These are phyloP conservation scores for Malassezia japonica DNA, from an alignment of 1,284 basidiomycete species.

Conservation along the genomic window DNA sequence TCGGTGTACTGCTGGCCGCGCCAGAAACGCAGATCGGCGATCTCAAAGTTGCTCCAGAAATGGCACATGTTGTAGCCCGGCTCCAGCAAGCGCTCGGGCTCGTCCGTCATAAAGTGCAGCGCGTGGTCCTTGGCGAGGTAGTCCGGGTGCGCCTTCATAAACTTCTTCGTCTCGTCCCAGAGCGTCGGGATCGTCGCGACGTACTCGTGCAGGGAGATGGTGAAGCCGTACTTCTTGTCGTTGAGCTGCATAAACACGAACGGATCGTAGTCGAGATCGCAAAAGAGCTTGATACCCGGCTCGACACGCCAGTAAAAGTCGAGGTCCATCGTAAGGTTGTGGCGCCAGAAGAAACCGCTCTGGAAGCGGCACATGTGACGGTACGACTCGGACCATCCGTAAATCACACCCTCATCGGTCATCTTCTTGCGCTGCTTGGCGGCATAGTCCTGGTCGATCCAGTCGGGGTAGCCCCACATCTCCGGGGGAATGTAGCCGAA, in stretches of 20 bases:
- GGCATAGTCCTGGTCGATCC: constrained; percentile 57
- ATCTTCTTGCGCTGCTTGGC: constrained; percentile 58
- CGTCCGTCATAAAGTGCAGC: constrained; percentile 65
- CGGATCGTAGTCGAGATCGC: constrained; percentile 69
- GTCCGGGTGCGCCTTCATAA: constrained; percentile 60
- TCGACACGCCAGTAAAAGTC: constrained; percentile 87
- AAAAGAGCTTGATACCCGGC: constrained; percentile 67
- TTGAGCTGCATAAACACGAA: constrained; percentile 76
- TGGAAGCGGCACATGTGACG: constrained; percentile 71
- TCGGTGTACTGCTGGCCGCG: constrained; percentile 63
- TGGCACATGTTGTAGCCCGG: constrained; percentile 61
- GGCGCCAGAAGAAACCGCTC: constrained; percentile 61
- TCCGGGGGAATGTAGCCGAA: constrained; percentile 74
- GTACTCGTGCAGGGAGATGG: constrained; percentile 68
- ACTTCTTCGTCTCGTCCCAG: constrained; percentile 63
- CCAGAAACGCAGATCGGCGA: constrained; percentile 66
- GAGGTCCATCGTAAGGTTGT: constrained; percentile 57
- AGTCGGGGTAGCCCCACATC: constrained; percentile 74
- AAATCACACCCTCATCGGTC: constrained; percentile 70
- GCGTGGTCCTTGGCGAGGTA: constrained; percentile 63
- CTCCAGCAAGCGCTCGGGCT: constrained; percentile 58
- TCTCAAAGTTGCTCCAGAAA: constrained; percentile 60
- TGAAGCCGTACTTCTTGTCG: constrained; percentile 64
- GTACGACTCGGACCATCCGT: constrained; percentile 62
- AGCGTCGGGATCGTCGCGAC: constrained; percentile 66